Percentiles rank a stretch among this genome's conserved stretches.
Evolutionary conservation across 805 yeast species (phyloP).

Genomic region (Ogataea trehalophila): DNA sequence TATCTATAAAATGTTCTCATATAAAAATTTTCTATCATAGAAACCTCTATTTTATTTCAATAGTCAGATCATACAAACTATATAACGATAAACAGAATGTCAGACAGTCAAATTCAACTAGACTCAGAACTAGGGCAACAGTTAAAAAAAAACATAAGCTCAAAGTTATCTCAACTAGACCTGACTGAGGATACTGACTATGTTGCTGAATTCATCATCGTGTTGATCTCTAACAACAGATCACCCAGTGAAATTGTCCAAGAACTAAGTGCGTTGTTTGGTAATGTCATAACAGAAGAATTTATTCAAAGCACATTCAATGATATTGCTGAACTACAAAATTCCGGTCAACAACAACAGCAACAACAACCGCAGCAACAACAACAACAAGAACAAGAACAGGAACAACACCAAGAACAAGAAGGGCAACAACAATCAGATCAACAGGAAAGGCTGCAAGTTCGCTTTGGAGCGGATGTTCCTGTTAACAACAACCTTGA

Average conservation of each 20-base stretch:
- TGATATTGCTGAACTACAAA: conserved; percentile 36
- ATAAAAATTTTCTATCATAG: no score
- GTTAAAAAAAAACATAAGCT: conserved; percentile 39
- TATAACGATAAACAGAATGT: conserved; percentile 8
- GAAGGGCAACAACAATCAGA: conserved; percentile 11
- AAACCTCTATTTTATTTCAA: no score
- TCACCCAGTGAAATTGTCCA: conserved; percentile 52
- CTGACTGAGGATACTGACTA: conserved; percentile 50
- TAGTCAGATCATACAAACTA: no score
- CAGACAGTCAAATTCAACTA: conserved; percentile 21
- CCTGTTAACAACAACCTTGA: no score
- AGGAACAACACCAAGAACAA: conserved; percentile 16
- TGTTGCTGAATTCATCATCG: conserved; percentile 70
- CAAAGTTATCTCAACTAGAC: conserved; percentile 35
- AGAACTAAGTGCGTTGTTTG: conserved; percentile 59
- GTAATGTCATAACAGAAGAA: conserved; percentile 51
- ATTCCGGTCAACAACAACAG: conserved; percentile 9
- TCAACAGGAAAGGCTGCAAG: conserved; percentile 25
- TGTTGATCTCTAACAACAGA: conserved; percentile 65
- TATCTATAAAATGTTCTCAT: no score
- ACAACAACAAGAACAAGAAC: conserved; percentile 15
- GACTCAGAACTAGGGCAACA: conserved; percentile 35
- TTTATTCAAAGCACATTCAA: conserved; percentile 54
- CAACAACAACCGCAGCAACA: conserved; percentile 15
- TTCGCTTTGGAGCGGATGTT: conserved; percentile 17